Evolutionary conservation across 306 rosid genomes (phyloP).

Genomic region (Fragaria iinumae): DNA sequence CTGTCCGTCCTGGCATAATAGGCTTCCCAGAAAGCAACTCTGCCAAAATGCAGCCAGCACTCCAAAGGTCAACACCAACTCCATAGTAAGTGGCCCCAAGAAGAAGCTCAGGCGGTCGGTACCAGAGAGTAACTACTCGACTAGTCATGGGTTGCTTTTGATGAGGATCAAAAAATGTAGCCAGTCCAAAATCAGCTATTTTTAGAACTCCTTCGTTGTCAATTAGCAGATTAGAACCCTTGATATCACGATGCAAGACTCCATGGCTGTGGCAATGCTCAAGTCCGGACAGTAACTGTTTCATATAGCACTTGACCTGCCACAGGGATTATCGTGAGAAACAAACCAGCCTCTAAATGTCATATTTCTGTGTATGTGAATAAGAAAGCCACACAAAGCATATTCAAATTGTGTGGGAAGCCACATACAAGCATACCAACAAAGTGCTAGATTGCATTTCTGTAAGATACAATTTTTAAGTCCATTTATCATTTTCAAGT

Average conservation of each 20-base stretch:
- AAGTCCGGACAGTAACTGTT: constrained; percentile 90
- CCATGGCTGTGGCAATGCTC: constrained; percentile 93
- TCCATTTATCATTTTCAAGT: background rate
- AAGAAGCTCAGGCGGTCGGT: constrained; percentile 93
- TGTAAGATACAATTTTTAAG: background rate
- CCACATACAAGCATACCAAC: background rate
- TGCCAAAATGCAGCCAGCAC: constrained; percentile 94
- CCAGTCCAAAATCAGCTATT: constrained; percentile 96
- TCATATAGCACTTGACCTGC: constrained; percentile 88
- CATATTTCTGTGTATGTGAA: background rate
- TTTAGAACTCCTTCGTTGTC: constrained; percentile 82
- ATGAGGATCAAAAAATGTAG: constrained; percentile 60
- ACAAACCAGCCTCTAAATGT: constrained; percentile 37
- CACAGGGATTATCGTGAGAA: constrained; percentile 36
- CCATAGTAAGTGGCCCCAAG: constrained; percentile 81
- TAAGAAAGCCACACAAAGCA: background rate
- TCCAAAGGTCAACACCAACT: constrained; percentile 81
- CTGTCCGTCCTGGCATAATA: constrained; percentile 92
- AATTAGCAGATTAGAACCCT: constrained; percentile 93
- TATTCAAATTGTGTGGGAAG: constrained; percentile 1
- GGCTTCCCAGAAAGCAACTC: constrained; percentile 92
- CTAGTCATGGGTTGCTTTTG: constrained; percentile 80
- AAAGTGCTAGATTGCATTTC: background rate
- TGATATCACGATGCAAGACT: constrained; percentile 89
- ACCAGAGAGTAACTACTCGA: constrained; percentile 95